Evolutionary conservation across 164 flowering plant species (phyloP).

Genomic region (Chimonanthus praecox): DNA sequence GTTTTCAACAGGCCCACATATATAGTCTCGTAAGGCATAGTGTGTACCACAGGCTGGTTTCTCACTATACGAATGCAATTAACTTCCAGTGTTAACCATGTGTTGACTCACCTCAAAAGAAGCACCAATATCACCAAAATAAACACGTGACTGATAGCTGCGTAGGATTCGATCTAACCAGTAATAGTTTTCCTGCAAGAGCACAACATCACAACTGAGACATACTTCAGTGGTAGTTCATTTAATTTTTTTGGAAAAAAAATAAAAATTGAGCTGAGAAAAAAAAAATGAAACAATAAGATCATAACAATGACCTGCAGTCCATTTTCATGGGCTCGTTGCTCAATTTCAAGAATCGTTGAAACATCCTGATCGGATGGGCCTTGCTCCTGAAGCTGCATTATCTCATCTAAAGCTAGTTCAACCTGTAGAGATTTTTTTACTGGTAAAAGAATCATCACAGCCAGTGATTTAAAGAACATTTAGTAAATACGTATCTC

Average conservation of each 20-base stretch:
- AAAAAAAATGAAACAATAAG: background rate
- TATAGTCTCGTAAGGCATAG: too few relatives aligned
- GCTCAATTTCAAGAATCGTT: conserved; percentile 89
- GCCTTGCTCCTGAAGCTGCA: conserved; percentile 79
- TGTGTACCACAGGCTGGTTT: too few relatives aligned
- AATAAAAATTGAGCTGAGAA: background rate
- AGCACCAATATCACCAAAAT: conserved; percentile 65
- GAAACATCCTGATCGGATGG: conserved; percentile 77
- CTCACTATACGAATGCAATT: background rate
- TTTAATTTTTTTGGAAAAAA: background rate
- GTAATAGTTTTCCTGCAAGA: conserved; percentile 78
- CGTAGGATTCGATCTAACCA: conserved; percentile 88
- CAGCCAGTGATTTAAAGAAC: too few relatives aligned
- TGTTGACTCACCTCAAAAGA: conserved; percentile 56
- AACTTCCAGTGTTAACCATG: background rate
- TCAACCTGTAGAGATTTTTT: conserved; percentile 48
- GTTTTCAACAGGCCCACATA: too few relatives aligned
- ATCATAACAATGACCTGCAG: conserved; percentile 48
- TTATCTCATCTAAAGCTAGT: conserved; percentile 75
- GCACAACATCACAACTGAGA: conserved; percentile 2
- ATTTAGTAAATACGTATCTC: too few relatives aligned
- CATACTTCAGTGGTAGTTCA: background rate
- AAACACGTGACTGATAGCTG: conserved; percentile 82
- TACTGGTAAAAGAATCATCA: background rate
- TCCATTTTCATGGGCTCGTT: conserved; percentile 97